Conservation (phyloP, 768 basidiomycete species). For the Tulasnella sp. region DNA sequence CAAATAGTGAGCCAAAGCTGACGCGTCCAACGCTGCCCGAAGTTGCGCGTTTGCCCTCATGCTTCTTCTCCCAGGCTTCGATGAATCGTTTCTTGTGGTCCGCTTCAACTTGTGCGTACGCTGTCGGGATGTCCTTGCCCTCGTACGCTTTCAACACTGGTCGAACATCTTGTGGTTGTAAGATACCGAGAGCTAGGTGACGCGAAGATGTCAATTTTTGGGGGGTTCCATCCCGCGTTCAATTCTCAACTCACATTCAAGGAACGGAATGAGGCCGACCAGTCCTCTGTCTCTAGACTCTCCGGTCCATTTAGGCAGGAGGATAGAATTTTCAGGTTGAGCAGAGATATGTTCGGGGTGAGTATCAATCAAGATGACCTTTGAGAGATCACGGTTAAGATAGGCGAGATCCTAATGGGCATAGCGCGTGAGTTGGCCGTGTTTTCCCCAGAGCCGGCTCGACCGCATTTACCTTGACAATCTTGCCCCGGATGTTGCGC, state of each 20-base stretch:
- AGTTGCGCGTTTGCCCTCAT: constrained; percentile 31
- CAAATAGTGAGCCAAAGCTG: constrained; percentile 48
- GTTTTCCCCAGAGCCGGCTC: not conserved
- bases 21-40: constrained; percentile 40
- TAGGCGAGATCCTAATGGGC: constrained; percentile 77
- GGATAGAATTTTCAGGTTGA: constrained; percentile 85
- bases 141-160: constrained; percentile 79
- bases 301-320: constrained; percentile 84
- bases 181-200: constrained; percentile 79
- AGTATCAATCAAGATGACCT: constrained; percentile 85
- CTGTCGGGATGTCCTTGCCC: constrained; percentile 82
- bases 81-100: constrained; percentile 72
- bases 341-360: constrained; percentile 67
- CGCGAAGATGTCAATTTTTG: not conserved
- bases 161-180: constrained; percentile 80
- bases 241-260: constrained; percentile 61
- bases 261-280: constrained; percentile 91
- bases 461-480: constrained; percentile 65
- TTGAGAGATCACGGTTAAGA: constrained; percentile 88
- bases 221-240: not conserved
- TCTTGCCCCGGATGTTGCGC: constrained; percentile 69
- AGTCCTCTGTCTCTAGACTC: constrained; percentile 70
- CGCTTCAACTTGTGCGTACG: constrained; percentile 85
- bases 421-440: not conserved
- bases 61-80: constrained; percentile 62